A percentile compares a stretch with the other conserved stretches of the same genome.
phyloP scores from a whole-genome alignment of 1,139 yeast species.

The Pichia inconspicua region DNA sequence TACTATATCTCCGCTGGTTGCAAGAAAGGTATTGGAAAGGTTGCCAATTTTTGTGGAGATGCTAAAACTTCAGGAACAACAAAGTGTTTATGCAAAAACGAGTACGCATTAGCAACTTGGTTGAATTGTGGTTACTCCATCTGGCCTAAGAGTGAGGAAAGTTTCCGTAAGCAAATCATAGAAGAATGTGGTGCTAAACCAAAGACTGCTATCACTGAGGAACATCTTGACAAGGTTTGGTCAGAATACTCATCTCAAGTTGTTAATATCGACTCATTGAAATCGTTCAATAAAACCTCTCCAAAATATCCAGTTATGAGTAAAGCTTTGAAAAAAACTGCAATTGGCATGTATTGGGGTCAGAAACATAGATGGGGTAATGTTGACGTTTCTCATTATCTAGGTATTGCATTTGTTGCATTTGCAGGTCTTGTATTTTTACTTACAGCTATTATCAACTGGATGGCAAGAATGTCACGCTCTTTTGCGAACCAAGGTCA shows the following conservation, averaged over 20 bases:
- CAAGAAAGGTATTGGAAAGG: constrained; percentile 26
- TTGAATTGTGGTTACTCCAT: constrained; percentile 10
- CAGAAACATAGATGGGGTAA: constrained; percentile 30
- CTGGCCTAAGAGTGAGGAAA: background rate
- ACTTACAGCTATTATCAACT: constrained; percentile 35
- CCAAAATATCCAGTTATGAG: constrained; percentile 12
- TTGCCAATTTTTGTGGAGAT: constrained; percentile 29
- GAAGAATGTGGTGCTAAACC: background rate
- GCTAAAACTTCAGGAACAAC: constrained; percentile 12
- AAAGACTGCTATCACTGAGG: background rate
- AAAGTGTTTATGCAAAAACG: constrained; percentile 23
- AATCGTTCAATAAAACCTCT: constrained; percentile 1
- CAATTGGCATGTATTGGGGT: constrained; percentile 32
- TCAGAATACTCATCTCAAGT: background rate
- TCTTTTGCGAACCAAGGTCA: constrained; percentile 28
- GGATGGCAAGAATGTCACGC: constrained; percentile 36
- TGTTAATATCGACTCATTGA: constrained; percentile 17
- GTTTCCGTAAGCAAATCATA: background rate
- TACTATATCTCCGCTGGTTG: constrained; percentile 28
- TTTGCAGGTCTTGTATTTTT: constrained; percentile 43
- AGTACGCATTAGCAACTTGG: constrained; percentile 15
- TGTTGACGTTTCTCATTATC: constrained; percentile 35
- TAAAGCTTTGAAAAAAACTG: constrained; percentile 21
- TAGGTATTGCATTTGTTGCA: constrained; percentile 42
- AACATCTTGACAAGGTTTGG: background rate